Base-by-base conservation (phyloP, 371 early-diverging fungal species). In the Chytridiales sp. region DNA sequence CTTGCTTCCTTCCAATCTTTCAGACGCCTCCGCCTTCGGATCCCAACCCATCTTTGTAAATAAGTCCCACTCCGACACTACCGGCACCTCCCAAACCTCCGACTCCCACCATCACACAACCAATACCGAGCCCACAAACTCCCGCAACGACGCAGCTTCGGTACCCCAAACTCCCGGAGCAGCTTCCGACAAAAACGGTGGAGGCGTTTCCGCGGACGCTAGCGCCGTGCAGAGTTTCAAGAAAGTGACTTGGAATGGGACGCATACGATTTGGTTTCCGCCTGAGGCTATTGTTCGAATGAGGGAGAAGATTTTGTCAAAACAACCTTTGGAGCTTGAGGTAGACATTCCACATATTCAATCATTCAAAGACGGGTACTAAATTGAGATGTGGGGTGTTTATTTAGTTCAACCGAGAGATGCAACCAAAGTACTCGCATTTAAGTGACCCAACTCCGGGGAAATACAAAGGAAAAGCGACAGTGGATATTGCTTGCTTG, bases 321-420 rank as follows among this genome's bases (percentile, higher is more conserved):
- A 73, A 56, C 48, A 54, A 32, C 51, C 62, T 27, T 15, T 75
- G 3, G 81, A 78, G 30, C 38, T 78, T 19, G 81, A 80, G 61
- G 73, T 77, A 36, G n/a, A n/a, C n/a, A n/a, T n/a, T n/a, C n/a
- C n/a, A n/a, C 2, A 53, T 3, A 21, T 8, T 30, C n/a, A 22
- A 13, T 49, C 19, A 58, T 17, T 2, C 38, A 19, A 21, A 19
- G 11, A 40, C 4, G n/a, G 11, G 35, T 3, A n/a, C 19, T 32
- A n/a, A 34, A 34, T 24, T 34, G 51, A 4, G 21, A n/a, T n/a
- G n/a, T 21, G 13, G 26, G 29, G 21, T 4, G 21, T 22, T 15
- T 34, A 38, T 26, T 3, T 36, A 77, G 78, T 73, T 79, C 64
- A 15, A 42, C 2, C 49, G 81, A 47, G 64, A 65, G 36, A 40